These are phyloP conservation scores for Gossypium aridum DNA, from an alignment of 441 rosid genomes.

Conservation along the genomic window DNA sequence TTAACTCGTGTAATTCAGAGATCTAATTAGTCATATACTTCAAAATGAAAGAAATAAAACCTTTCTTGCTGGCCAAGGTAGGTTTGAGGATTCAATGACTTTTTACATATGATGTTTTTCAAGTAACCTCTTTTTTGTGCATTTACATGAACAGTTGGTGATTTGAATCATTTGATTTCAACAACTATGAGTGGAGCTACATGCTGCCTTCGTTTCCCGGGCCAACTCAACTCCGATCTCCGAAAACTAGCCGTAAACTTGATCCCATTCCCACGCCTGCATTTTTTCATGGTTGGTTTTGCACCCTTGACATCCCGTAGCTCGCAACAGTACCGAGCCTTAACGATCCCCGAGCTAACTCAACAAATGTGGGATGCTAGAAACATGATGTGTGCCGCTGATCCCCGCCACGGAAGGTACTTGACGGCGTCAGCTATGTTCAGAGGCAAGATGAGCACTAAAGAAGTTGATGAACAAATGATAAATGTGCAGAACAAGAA, in stretches of 20 bases:
- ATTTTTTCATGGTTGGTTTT: constrained; percentile 16
- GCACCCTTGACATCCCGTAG: constrained; percentile 12
- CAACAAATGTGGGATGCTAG: constrained; percentile 17
- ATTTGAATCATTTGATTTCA: constrained; percentile 13
- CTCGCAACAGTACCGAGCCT: constrained; percentile 10
- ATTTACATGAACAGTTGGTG: constrained; percentile 11
- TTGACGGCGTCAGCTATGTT: constrained; percentile 11
- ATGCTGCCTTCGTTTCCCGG: constrained; percentile 14
- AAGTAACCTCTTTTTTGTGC: neutral
- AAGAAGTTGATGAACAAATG: too few species aligned
- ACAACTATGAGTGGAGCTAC: constrained; percentile 17
- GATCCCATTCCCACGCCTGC: constrained; percentile 17
- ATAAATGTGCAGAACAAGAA: too few species aligned
- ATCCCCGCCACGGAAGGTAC: constrained; percentile 8
- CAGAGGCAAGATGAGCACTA: constrained; percentile 6
- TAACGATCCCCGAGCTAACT: constrained; percentile 8
- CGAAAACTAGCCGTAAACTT: constrained; percentile 13
- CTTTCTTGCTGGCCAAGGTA: neutral
- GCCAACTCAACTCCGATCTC: constrained; percentile 15
- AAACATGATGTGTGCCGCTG: neutral
- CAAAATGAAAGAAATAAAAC: too few species aligned
- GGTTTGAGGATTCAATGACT: neutral
- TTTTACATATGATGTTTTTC: neutral
- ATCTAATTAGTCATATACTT: too few species aligned
- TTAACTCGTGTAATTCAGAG: too few species aligned